Evolutionary conservation across 2,329 filamentous ascomycete genomes (phyloP).

Genomic region (Cordyceps sp.): DNA sequence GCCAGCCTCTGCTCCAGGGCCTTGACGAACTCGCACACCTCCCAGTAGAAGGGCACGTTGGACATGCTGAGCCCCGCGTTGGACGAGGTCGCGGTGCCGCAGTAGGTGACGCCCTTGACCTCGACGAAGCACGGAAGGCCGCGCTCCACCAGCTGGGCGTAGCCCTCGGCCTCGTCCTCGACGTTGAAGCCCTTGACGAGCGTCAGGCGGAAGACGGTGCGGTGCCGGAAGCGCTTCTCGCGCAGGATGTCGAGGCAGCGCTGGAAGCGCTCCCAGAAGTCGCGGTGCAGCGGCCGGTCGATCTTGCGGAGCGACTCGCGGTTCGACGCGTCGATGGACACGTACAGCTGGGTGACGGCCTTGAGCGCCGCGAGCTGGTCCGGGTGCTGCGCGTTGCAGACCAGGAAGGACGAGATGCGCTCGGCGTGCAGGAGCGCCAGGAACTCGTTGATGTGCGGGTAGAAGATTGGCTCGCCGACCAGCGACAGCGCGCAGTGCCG

Average conservation of each 20-base stretch:
- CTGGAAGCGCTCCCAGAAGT: constrained; percentile 95
- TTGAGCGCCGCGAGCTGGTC: constrained; percentile 70
- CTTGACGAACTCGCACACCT: constrained; percentile 68
- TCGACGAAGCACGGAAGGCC: constrained; percentile 86
- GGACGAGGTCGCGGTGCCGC: constrained; percentile 72
- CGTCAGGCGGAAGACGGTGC: constrained; percentile 87
- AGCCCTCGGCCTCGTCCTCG: constrained; percentile 80
- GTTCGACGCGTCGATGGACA: constrained; percentile 90
- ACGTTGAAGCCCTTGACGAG: constrained; percentile 98
- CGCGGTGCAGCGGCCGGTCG: constrained; percentile 79
- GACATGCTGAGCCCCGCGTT: constrained; percentile 87
- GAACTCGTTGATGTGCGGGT: constrained; percentile 92
- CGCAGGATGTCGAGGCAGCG: constrained; percentile 79
- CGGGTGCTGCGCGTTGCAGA: constrained; percentile 94
- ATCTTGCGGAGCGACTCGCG: constrained; percentile 75
- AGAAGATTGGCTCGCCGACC: constrained; percentile 97
- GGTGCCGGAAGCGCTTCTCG: constrained; percentile 66
- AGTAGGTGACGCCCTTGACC: constrained; percentile 94
- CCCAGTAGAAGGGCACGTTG: constrained; percentile 91
- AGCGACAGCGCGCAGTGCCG: constrained; percentile 83
- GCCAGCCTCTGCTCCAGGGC: constrained; percentile 55
- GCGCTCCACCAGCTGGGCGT: constrained; percentile 73
- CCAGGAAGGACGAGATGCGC: constrained; percentile 82
- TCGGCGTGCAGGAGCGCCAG: constrained; percentile 67
- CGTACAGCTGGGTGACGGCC: constrained; percentile 88